Evolutionary conservation across 1,284 basidiomycete species (phyloP), one percentile per base, ranked within the genome.

Genomic region (Tilletiopsis washingtonensis): DNA sequence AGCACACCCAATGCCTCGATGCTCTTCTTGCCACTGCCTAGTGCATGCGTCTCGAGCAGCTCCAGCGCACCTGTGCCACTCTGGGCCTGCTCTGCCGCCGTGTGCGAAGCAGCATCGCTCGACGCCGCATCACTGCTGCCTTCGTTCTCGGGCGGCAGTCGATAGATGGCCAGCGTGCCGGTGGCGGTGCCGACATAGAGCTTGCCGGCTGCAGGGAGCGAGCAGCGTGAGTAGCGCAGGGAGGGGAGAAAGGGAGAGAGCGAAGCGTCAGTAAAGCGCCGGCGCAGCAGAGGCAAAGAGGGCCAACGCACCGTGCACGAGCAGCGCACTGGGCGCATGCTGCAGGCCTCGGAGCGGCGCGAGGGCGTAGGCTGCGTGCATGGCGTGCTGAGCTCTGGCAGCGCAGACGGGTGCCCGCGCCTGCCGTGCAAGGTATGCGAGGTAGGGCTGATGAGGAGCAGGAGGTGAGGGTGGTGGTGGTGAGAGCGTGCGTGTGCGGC

Each of bases 61-160:
- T 26, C 78, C n/a, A 82, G 82, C n/a, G 83, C 76, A 43, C 84
- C 78, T 3, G 76, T n/a, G n/a, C n/a, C n/a, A n/a, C n/a, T n/a
- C n/a, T n/a, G n/a, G n/a, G n/a, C n/a, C n/a, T n/a, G n/a, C n/a
- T n/a, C n/a, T n/a, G n/a, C n/a, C n/a, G n/a, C n/a, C n/a, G n/a
- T n/a, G n/a, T n/a, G n/a, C n/a, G n/a, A n/a, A n/a, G n/a, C n/a
- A n/a, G n/a, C n/a, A n/a, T n/a, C n/a, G n/a, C n/a, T n/a, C n/a
- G 78, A 29, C 84, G 83, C 19, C 14, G 42, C 42, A 23, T 44
- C 42, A 23, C 19, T 12, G 26, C 11, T 36, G 15, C n/a, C 21
- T 17, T 49, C 45, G 20, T 58, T 51, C 15, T 49, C 50, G 21
- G 19, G 19, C 6, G 29, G 45, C 38, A 51, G 29, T 17, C 52